These are phyloP conservation scores for Herpetomonas tarakana DNA, from an alignment of 208 protist genomes.

Conservation along the genomic window DNA sequence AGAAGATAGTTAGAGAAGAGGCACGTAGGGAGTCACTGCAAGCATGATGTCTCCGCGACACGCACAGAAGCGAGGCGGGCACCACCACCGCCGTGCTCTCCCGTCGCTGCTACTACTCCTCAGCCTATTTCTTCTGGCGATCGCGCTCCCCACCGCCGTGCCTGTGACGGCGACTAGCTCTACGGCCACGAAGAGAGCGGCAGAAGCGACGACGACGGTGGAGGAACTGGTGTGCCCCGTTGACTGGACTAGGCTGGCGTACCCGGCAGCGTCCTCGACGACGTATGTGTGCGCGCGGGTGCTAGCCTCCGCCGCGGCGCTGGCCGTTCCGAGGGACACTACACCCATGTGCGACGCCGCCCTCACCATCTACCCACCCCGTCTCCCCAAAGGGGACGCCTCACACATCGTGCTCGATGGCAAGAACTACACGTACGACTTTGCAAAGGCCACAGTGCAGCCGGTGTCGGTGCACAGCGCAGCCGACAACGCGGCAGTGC, in stretches of 20 bases:
- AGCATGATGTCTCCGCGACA: too few species aligned
- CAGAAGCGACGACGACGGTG: too few species aligned
- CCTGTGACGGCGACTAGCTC: too few species aligned
- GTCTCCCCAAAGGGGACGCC: constrained; percentile 1
- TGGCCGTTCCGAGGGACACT: constrained; percentile 13
- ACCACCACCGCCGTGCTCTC: too few species aligned
- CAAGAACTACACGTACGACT: background rate
- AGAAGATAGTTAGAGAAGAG: too few species aligned
- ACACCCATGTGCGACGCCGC: constrained; percentile 12
- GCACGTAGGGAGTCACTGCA: too few species aligned
- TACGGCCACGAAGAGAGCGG: too few species aligned
- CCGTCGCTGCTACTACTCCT: too few species aligned
- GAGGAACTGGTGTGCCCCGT: constrained; percentile 4
- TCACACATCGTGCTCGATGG: background rate
- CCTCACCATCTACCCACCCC: constrained; percentile 15
- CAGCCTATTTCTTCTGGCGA: too few species aligned
- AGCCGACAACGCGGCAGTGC: background rate
- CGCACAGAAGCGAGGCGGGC: too few species aligned
- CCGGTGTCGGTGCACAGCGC: constrained; percentile 5
- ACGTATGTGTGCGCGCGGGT: constrained; percentile 5
- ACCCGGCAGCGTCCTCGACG: constrained; percentile 2
- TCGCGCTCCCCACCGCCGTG: too few species aligned
- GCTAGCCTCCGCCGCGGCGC: background rate
- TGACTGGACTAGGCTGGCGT: constrained; percentile 13
- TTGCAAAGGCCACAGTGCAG: background rate